These are phyloP conservation scores for Exobasidium cylindrosporum DNA, from an alignment of 1,284 basidiomycete species.

Conservation along the genomic window DNA sequence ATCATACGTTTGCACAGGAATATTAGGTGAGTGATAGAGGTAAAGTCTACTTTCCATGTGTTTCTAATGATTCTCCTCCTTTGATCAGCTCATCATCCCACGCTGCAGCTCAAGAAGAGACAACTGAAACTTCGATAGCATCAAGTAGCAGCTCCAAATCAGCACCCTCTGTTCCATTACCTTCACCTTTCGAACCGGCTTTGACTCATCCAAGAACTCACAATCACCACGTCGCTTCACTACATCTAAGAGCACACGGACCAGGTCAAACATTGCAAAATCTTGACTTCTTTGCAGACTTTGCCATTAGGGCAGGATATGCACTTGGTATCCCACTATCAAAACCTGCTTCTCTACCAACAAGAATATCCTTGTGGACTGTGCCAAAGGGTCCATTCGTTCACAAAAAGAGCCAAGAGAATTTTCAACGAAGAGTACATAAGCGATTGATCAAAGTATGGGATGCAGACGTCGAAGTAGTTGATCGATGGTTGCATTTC, in stretches of 20 bases:
- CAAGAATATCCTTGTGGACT: constrained; percentile 77
- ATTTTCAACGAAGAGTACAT: constrained; percentile 82
- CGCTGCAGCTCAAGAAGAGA: not conserved
- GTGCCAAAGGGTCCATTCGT: constrained; percentile 82
- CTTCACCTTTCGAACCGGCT: constrained; percentile 13
- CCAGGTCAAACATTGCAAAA: constrained; percentile 56
- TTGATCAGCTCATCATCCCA: not conserved
- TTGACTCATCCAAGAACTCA: constrained; percentile 59
- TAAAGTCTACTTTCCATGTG: not conserved
- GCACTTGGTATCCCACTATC: constrained; percentile 80
- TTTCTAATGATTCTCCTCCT: too few relatives aligned
- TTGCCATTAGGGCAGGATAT: constrained; percentile 77
- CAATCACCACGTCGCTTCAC: constrained; percentile 73
- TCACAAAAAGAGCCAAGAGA: constrained; percentile 93
- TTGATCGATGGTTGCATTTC: constrained; percentile 80
- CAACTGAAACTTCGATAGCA: not conserved
- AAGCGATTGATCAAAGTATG: constrained; percentile 83
- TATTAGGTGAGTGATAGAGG: too few relatives aligned
- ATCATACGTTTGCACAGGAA: too few relatives aligned
- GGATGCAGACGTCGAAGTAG: constrained; percentile 76
- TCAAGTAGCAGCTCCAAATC: not conserved
- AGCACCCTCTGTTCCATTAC: not conserved
- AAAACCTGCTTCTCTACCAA: constrained; percentile 69
- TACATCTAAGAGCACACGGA: constrained; percentile 79
- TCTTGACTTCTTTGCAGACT: constrained; percentile 78